Evolutionary conservation across 2,329 filamentous ascomycete species (phyloP).

Genomic region (Scedosporium aurantiacum): DNA sequence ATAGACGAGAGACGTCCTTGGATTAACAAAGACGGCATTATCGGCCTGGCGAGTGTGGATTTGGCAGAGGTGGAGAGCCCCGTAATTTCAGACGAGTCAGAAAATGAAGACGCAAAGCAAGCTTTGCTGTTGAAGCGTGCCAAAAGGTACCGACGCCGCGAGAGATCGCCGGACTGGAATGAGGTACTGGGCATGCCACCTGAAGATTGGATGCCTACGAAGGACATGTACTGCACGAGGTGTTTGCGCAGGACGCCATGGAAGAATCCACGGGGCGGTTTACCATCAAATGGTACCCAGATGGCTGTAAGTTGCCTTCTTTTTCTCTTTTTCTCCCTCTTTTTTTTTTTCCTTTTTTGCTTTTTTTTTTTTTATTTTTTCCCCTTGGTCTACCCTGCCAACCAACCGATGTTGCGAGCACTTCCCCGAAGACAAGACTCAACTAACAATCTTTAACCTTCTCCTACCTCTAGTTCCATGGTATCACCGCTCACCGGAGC

Average conservation of each 20-base stretch:
- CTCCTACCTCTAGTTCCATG: not conserved
- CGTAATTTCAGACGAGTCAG: too few relatives aligned
- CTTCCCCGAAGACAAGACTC: too few relatives aligned
- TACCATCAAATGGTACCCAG: not conserved
- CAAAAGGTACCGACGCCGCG: not conserved
- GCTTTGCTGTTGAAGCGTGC: too few relatives aligned
- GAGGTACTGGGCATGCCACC: not conserved
- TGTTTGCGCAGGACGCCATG: not conserved
- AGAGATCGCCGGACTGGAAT: not conserved
- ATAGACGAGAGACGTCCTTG: too few relatives aligned
- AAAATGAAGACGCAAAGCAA: too few relatives aligned
- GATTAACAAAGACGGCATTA: too few relatives aligned
- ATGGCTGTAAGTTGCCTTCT: not conserved
- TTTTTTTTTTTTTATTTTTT: not conserved
- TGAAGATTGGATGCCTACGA: not conserved
- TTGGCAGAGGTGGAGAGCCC: too few relatives aligned
- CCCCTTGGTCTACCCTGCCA: not conserved
- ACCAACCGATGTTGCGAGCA: too few relatives aligned
- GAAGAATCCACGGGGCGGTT: not conserved
- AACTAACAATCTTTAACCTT: too few relatives aligned
- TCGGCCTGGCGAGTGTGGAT: too few relatives aligned
- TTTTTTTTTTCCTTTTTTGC: not conserved
- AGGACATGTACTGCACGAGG: not conserved
- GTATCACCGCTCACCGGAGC: not conserved
- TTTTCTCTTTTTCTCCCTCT: not conserved